Conservation (phyloP, 2,329 filamentous ascomycete genomes). For the Knufia petricola region DNA sequence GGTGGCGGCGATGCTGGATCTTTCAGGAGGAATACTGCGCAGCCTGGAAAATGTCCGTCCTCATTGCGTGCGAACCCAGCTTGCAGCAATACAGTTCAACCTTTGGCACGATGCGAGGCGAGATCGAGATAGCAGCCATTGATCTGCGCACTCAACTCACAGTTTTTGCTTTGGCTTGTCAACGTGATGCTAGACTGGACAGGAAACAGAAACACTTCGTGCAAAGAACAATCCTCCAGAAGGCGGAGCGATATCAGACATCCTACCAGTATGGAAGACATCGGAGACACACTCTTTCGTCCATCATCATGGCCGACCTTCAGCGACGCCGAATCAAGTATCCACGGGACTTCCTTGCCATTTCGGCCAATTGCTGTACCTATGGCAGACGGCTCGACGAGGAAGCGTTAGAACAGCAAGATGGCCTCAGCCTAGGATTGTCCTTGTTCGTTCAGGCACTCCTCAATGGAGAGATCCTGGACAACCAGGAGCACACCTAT, state of each 20-base stretch:
- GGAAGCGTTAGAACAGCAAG: neutral
- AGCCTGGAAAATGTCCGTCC: neutral
- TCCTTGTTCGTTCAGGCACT: constrained; percentile 2
- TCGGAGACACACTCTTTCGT: neutral
- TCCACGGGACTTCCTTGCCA: constrained; percentile 1
- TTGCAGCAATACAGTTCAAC: neutral
- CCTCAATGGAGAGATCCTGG: constrained; percentile 8
- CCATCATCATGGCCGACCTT: constrained; percentile 7
- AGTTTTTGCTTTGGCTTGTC: constrained; percentile 1
- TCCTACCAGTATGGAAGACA: constrained; percentile 2
- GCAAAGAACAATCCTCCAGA: neutral
- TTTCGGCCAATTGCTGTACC: constrained; percentile 7
- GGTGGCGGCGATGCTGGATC: constrained; percentile 7
- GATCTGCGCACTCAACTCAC: constrained; percentile 3
- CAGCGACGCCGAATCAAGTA: neutral
- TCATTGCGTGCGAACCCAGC: neutral
- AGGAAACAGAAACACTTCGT: constrained; percentile 2
- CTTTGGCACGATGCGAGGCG: constrained; percentile 1
- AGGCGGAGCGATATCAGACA: constrained; percentile 1
- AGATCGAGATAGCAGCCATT: neutral
- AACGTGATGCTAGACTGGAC: constrained; percentile 3
- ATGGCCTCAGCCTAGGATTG: constrained; percentile 2
- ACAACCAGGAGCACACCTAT: neutral
- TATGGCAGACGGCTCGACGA: constrained; percentile 2
- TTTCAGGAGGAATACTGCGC: constrained; percentile 9